Conservation (phyloP, 2,329 filamentous ascomycete genomes). For the Apiospora koreana region DNA sequence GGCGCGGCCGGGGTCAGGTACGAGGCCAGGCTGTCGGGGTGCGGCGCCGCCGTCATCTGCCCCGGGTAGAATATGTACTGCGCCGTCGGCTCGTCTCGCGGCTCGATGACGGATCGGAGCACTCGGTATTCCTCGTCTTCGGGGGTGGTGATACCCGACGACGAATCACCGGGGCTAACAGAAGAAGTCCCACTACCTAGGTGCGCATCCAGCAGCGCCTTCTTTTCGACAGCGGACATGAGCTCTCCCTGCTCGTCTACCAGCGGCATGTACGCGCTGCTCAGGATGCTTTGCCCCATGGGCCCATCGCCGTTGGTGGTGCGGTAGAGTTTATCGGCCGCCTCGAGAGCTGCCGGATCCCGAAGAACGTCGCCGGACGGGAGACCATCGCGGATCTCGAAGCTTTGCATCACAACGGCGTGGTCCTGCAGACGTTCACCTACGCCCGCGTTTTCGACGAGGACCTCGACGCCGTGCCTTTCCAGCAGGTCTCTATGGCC, state of each 20-base stretch:
- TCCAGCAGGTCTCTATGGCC: slow-evolving; percentile 39
- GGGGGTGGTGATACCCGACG: no score
- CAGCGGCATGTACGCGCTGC: slow-evolving; percentile 36
- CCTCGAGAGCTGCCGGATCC: slow-evolving; percentile 34
- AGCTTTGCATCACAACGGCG: slow-evolving; percentile 36
- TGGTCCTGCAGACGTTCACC: slow-evolving; percentile 50
- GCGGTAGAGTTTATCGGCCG: slow-evolving; percentile 37
- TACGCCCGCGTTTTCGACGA: slow-evolving; percentile 45
- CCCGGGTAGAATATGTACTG: slow-evolving; percentile 24
- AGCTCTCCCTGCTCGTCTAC: slow-evolving; percentile 26
- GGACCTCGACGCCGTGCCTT: slow-evolving; percentile 36
- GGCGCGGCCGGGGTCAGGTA: slow-evolving; percentile 21
- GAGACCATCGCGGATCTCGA: slow-evolving; percentile 42
- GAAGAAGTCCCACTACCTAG: no score
- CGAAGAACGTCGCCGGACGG: slow-evolving; percentile 38
- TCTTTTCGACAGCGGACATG: slow-evolving; percentile 26
- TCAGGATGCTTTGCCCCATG: slow-evolving; percentile 43
- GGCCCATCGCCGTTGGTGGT: slow-evolving; percentile 33
- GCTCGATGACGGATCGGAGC: slow-evolving; percentile 31
- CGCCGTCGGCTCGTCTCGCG: slow-evolving; percentile 11
- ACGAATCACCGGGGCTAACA: no score
- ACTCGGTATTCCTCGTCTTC: slow-evolving; percentile 20
- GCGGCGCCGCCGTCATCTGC: slow-evolving; percentile 27
- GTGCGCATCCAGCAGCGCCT: slow-evolving; percentile 29
- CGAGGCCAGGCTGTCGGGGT: background rate